Base-by-base conservation (phyloP, 306 rosid species). In the Casuarina cunninghamiana region DNA sequence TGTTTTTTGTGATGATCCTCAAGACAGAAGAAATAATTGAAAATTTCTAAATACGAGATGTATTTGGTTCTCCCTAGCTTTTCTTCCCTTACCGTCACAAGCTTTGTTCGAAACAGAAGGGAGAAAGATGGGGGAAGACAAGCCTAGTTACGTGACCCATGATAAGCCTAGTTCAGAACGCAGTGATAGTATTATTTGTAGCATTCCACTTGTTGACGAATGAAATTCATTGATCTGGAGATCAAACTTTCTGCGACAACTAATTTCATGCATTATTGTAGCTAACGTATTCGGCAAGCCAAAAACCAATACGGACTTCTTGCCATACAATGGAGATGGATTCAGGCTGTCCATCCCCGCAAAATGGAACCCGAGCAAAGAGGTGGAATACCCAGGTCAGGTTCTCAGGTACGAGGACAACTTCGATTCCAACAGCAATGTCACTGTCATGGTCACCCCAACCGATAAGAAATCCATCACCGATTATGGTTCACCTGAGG, bases 221-320 rank as follows among this genome's bases (percentile, higher is more conserved):
- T 19, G 51, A 51, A 57, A 44, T 26, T 26, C 32, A 26, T 26
- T 26, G 32, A 26, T 26, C 32, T 26, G 32, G 32, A 26, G 32
- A 26, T 26, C 32, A 26, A 26, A 17, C 7, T 51, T 46, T 65
- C 5, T 66, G 42, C 49, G 7, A 66, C 62, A 63, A 62, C 26
- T 19, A 45, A 65, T 43, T 63, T 53, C 44, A 71, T 69, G 85
- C 6, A 69, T 72, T 10, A 46, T 80, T 86, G 90, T 90, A 95
- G 99, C 99, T 55, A 95, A 95, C 84, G 91, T 95, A 49, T 95
- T 95, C 82, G 99, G 99, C 69, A 93, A 93, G 91, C 99, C 99
- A 38, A 95, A 95, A 87, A 69, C 77, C 61, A 71, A 89, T 90
- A 95, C 99, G 49, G 99, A 95, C 48, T 95, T 87, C 85, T 10